phyloP scores from a whole-genome alignment of 176 grass and related monocot species.

The Lolium multiflorum region DNA sequence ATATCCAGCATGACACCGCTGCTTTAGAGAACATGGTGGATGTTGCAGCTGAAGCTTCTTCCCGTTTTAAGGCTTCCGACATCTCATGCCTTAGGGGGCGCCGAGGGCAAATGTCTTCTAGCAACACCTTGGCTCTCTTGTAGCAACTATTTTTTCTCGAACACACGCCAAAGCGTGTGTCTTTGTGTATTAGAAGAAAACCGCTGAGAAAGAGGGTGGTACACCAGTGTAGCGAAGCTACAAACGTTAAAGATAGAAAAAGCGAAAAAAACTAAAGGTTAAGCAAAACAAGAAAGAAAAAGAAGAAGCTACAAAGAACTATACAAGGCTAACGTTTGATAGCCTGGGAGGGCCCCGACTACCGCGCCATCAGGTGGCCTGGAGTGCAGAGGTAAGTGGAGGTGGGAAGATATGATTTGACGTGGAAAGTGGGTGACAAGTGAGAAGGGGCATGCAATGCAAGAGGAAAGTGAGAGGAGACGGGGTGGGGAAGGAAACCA shows the following conservation, averaged over 20 bases:
- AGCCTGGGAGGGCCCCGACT: too few relatives aligned
- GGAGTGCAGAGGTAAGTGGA: not conserved
- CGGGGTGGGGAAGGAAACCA: not conserved
- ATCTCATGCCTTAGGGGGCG: not conserved
- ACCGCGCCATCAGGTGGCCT: too few relatives aligned
- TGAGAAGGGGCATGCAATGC: conserved; percentile 1
- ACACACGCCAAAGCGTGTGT: too few relatives aligned
- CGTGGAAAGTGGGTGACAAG: not conserved
- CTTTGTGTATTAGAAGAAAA: too few relatives aligned
- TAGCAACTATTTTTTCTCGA: not conserved
- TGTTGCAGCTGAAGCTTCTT: not conserved
- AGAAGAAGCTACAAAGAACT: too few relatives aligned
- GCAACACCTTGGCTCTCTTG: conserved; percentile 3
- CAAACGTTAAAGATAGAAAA: too few relatives aligned
- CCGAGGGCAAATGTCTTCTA: not conserved
- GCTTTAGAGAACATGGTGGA: not conserved
- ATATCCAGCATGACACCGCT: not conserved
- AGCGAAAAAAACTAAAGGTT: too few relatives aligned
- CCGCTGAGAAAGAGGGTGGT: too few relatives aligned
- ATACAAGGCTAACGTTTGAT: too few relatives aligned
- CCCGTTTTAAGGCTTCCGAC: not conserved
- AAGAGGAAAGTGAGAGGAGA: not conserved
- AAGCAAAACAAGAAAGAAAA: too few relatives aligned
- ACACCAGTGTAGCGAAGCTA: too few relatives aligned
- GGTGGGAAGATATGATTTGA: conserved; percentile 10